Evolutionary conservation across 2,329 filamentous ascomycete genomes (phyloP).

Genomic region (Ambrosiella xylebori): DNA sequence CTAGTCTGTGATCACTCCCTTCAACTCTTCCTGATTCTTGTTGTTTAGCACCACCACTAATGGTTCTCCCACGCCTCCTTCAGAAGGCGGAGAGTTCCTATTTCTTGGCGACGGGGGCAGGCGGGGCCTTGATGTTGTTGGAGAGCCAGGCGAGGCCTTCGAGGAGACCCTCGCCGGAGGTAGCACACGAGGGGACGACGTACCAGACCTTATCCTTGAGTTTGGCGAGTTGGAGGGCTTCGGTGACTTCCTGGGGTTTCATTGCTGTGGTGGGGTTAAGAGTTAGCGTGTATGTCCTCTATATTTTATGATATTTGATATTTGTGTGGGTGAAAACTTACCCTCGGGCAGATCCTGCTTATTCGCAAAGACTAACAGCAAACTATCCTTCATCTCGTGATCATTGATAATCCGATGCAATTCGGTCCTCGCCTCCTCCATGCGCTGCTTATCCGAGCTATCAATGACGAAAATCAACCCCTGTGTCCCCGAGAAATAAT

Average conservation of each 20-base stretch:
- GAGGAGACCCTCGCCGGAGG: conserved; percentile 62
- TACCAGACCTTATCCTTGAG: conserved; percentile 76
- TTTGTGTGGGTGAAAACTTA: background rate
- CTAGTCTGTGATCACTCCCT: too few species aligned
- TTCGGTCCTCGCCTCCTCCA: conserved; percentile 85
- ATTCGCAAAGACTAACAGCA: conserved; percentile 92
- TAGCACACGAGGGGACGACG: conserved; percentile 68
- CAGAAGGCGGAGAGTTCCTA: conserved; percentile 19
- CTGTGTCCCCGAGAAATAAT: conserved; percentile 94
- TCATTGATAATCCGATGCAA: conserved; percentile 96
- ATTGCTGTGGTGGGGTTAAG: conserved; percentile 30
- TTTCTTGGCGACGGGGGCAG: conserved; percentile 34
- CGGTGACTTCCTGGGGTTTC: conserved; percentile 64
- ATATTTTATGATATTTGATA: conserved; percentile 1
- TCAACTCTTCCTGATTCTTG: too few species aligned
- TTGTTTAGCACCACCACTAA: too few species aligned
- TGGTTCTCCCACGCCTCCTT: background rate
- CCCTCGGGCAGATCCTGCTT: conserved; percentile 80
- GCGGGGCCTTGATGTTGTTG: conserved; percentile 60
- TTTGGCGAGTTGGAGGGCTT: conserved; percentile 56
- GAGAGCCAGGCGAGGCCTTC: conserved; percentile 72
- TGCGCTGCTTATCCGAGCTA: conserved; percentile 75
- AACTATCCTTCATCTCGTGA: conserved; percentile 89
- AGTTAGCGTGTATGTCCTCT: conserved; percentile 19
- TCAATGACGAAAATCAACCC: conserved; percentile 98